Percentiles rank a stretch among this genome's conserved stretches.
These are phyloP conservation scores for Rhizopus delemar DNA, from an alignment of 371 early-diverging fungal species.

Conservation along the genomic window DNA sequence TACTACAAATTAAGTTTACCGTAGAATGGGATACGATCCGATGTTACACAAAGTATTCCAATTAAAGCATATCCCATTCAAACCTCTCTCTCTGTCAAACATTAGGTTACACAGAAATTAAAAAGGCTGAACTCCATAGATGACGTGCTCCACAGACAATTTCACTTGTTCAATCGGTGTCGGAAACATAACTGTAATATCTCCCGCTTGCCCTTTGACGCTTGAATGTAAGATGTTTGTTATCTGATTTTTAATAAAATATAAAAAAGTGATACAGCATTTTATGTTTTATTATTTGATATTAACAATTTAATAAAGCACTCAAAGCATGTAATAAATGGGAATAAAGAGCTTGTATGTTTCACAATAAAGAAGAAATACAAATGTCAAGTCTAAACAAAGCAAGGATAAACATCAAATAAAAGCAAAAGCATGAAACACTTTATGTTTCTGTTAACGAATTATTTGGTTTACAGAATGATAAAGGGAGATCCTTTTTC, in stretches of 20 bases:
- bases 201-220: neutral
- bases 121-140: slow-evolving; percentile 1
- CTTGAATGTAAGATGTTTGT: neutral
- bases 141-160: slow-evolving; percentile 22
- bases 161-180: slow-evolving; percentile 6
- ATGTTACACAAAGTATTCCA: neutral
- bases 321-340: no score
- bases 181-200: slow-evolving; percentile 4
- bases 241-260: neutral
- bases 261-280: no score
- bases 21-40: slow-evolving; percentile 22
- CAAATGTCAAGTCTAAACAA: no score
- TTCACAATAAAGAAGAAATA: no score
- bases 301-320: no score
- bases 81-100: slow-evolving; percentile 16
- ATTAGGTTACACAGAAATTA: slow-evolving; percentile 11
- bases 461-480: no score
- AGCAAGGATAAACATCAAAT: no score
- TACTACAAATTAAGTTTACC: slow-evolving; percentile 2
- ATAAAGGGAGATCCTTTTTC: no score
- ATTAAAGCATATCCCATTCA: neutral
- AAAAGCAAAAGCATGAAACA: no score
- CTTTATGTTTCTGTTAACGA: no score
- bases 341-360: no score
- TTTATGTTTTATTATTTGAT: no score